Base-by-base conservation (phyloP, 2,329 filamentous ascomycete species). In the Aspergillus fischeri region DNA sequence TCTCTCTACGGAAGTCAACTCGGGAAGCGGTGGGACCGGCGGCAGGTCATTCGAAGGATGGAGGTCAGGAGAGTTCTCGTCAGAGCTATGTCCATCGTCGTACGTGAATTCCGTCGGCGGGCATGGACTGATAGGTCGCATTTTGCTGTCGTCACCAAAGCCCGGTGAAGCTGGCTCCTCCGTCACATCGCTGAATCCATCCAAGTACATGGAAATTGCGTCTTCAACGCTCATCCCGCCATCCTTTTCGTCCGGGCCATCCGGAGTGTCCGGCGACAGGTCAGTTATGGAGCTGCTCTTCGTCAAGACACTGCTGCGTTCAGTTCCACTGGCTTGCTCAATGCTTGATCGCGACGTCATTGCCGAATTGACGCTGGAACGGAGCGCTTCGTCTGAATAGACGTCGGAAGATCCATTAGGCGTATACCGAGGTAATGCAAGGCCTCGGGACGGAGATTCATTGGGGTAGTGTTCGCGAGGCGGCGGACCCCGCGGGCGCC, bases 301-400 rank as follows among this genome's bases (percentile, higher is more conserved):
- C 3, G 91, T 94, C 62, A 88, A 73, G 51, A 94, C 81, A 68
- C 92, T 96, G 72, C 90, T 95, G 60, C 90, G 83, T 69, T 93
- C 90, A 1, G 91, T 95, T n/a, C 83, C 82, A 60, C 82, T 83
- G 6, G 78, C 68, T 47, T 83, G 82, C 52, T 83, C 74, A 44
- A 80, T 74, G 66, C 83, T 86, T 17, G 84, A 87, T 54, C 80
- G 79, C 3, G 78, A 83, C 3, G 85, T 88, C 69, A 84, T 74
- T 27, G 79, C 81, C 3, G 85, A 88, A 54, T 84, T 80, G 61
- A 83, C 80, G 60, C 85, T 87, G 14, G 82, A 80, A 25, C 85
- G 78, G 25, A 81, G 70, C 5, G 64, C 62, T 52, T 70, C 67
- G 32, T 73, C 67, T 38, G 65, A 63, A 38, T 69, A 62, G 42